Evolutionary conservation across 2,329 filamentous ascomycete genomes (phyloP).

Genomic region (Coniochaeta pulveracea): DNA sequence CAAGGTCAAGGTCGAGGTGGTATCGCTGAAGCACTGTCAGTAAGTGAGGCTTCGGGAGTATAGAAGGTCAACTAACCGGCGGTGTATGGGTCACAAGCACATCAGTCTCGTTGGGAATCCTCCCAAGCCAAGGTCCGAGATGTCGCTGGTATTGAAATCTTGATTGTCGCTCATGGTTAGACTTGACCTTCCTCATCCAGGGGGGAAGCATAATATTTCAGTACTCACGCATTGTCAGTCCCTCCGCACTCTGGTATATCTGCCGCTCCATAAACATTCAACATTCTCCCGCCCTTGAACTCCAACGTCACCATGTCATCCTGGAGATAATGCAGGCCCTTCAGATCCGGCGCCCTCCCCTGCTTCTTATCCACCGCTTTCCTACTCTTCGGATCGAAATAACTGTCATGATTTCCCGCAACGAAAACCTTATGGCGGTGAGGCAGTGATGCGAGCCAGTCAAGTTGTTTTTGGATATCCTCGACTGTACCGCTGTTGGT

Average conservation of each 20-base stretch:
- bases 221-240: slow-evolving; percentile 47
- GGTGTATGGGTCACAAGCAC: slow-evolving; percentile 75
- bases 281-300: slow-evolving; percentile 44
- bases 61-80: slow-evolving; percentile 33
- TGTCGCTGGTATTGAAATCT: slow-evolving; percentile 63
- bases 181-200: background rate
- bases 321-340: slow-evolving; percentile 64
- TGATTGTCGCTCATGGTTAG: slow-evolving; percentile 3
- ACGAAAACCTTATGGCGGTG: slow-evolving; percentile 75
- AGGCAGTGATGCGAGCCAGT: slow-evolving; percentile 68
- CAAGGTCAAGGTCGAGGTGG: slow-evolving; percentile 59
- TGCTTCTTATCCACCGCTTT: slow-evolving; percentile 38
- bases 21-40: slow-evolving; percentile 31
- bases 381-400: slow-evolving; percentile 60
- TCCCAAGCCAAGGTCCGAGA: slow-evolving; percentile 60
- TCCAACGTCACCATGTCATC: slow-evolving; percentile 52
- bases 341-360: slow-evolving; percentile 49
- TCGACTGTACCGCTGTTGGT: slow-evolving; percentile 58
- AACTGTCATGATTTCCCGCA: slow-evolving; percentile 82
- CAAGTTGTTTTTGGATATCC: slow-evolving; percentile 71
- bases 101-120: slow-evolving; percentile 61
- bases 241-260: slow-evolving; percentile 70
- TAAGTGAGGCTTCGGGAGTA: background rate
- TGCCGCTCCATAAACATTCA: slow-evolving; percentile 71
- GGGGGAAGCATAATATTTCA: too few relatives aligned